Evolutionary conservation across 176 grass and related monocot species (phyloP), one percentile per base, ranked within the genome.

Genomic region (Cenchrus fungigraminus): DNA sequence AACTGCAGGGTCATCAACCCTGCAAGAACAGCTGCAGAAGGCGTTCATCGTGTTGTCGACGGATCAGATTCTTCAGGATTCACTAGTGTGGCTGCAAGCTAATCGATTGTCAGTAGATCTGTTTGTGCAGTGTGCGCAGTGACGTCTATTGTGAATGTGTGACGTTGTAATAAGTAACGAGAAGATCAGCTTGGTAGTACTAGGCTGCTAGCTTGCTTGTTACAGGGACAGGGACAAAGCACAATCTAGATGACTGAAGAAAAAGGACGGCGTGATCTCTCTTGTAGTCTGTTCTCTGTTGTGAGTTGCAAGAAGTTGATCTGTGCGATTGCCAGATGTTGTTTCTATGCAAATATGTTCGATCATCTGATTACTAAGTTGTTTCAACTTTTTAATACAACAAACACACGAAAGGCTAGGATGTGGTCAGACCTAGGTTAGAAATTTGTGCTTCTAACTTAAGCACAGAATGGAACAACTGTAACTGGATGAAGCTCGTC

Each of bases 1-100:
- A 89, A 87, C 51, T 87, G 92, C 79, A 84, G 91, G 65, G 82
- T 80, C 50, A 69, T 93, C 56, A 93, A 91, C 81, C 59, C 76
- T 42, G 3, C 10, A 8, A 46, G 45, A 46, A 46, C 45, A 46
- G 10, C 31, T 8, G 6, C 37, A 0, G n/a, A 6, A 5, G 34
- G 3, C 2, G 64, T 6, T 61, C 47, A 5, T n/a, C 0, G 4
- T 16, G 28, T 8, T 71, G 56, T 22, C 13, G 5, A 16, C 17
- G 1, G 1, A 37, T 25, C 49, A 1, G 58, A 8, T 37, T 72
- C 80, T 13, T 72, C 76, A 57, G 67, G n/a, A 6, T 37, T 37
- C 66, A 28, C 9, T 50, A 17, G 73, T 22, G 76, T 85, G 51
- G 82, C 69, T n/a, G 62, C 82, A 53, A 81, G 76, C 84, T 79